Conservation (phyloP, 2,329 filamentous ascomycete genomes). For the Pseudogymnoascus sp. region DNA sequence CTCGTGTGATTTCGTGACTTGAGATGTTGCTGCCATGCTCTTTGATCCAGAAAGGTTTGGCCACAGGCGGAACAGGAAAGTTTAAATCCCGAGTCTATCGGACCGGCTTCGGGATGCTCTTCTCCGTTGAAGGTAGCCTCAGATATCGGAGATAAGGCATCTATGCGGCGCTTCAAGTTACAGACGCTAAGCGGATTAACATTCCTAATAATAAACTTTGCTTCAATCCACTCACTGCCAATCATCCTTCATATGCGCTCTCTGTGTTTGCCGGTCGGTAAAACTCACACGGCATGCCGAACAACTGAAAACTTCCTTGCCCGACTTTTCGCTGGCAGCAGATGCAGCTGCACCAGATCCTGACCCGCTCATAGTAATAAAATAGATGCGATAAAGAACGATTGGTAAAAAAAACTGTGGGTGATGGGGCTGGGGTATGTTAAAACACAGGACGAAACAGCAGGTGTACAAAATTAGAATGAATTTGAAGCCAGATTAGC, state of each 20-base stretch:
- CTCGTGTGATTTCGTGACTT: slow-evolving; percentile 15
- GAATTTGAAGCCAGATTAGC: neutral
- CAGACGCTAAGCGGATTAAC: neutral
- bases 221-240: slow-evolving; percentile 6
- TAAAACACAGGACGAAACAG: neutral
- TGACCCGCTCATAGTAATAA: neutral
- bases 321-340: neutral
- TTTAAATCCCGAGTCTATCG: neutral
- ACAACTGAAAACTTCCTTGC: neutral
- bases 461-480: neutral
- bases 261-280: neutral
- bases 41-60: slow-evolving; percentile 7
- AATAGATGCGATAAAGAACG: neutral
- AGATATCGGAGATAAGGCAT: neutral
- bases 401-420: neutral
- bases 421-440: neutral
- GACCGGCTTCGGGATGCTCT: neutral
- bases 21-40: slow-evolving; percentile 16
- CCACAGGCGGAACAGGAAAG: neutral
- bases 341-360: neutral
- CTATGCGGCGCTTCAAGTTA: slow-evolving; percentile 1
- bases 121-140: neutral
- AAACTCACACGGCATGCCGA: neutral
- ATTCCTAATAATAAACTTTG: neutral
- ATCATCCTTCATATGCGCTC: neutral